phyloP scores from a whole-genome alignment of 306 rosid genomes.

The Chamaecrista fasciculata region DNA sequence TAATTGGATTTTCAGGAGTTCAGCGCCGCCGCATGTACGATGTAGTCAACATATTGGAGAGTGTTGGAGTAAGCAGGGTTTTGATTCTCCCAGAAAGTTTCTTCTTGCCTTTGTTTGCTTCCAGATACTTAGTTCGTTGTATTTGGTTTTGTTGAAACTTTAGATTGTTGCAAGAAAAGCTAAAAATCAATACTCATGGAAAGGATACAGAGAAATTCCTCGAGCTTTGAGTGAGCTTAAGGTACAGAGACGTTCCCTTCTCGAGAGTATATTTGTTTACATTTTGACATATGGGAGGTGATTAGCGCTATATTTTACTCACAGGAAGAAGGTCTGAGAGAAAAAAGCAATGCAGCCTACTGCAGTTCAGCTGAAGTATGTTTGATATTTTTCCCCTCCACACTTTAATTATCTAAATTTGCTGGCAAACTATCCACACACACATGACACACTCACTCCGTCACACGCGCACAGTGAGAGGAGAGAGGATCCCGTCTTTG shows the following conservation, averaged over 20 bases:
- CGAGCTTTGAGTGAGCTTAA: conserved; percentile 30
- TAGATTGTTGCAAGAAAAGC: conserved; percentile 46
- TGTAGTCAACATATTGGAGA: conserved; percentile 53
- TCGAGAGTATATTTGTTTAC: neutral
- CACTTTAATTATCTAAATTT: neutral
- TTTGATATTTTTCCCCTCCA: neutral
- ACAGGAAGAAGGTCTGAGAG: conserved; percentile 46
- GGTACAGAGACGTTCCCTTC: conserved; percentile 2
- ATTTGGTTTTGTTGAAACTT: neutral
- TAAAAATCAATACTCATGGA: conserved; percentile 44
- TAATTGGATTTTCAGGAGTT: conserved; percentile 36
- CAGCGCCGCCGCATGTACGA: conserved; percentile 56
- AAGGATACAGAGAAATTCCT: conserved; percentile 42
- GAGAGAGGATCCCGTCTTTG: neutral
- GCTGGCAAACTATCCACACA: neutral
- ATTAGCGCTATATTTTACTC: neutral
- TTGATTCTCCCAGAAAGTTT: neutral
- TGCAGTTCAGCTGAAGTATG: conserved; percentile 39
- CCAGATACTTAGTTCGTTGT: neutral
- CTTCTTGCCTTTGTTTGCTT: neutral
- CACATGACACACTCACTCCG: too few species aligned
- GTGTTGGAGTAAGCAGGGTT: conserved; percentile 34
- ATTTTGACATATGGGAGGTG: neutral
- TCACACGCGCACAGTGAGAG: neutral
- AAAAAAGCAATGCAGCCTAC: conserved; percentile 27